Base-by-base conservation (phyloP, 176 grass and related monocot species). In the Areca catechu region DNA sequence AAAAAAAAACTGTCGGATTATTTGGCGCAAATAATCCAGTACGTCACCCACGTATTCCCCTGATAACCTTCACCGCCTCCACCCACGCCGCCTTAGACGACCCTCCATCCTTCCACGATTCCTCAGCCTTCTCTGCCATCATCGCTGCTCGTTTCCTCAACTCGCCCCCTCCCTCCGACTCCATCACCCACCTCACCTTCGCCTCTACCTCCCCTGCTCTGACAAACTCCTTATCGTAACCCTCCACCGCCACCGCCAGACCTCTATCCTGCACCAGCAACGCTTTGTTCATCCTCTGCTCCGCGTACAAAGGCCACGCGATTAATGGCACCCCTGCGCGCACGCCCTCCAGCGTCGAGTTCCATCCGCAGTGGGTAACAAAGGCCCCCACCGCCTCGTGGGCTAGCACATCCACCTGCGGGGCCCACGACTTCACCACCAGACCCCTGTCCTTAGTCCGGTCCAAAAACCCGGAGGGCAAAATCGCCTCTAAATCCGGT, bases 361-460 rank as follows among this genome's bases (percentile, higher is more conserved):
- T 71, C 68, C 68, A 71, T 19, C 68, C 68, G 48, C 54, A 71
- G 54, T 71, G 68, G 22, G 54, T 71, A 55, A 71, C 29, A 22
- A 71, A 71, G 2, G 23, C 68, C 0, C 54, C 50, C 5, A 51
- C 30, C 16, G 68, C 53, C 17, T 49, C 54, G 57, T 71, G 68
- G 20, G 24, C 19, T 18, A 71, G 57, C 22, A 71, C 54, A 7
- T 71, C 24, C 5, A 71, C 52, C 21, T 71, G 68, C 30, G 68
- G 68, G 4, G 54, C 68, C 68, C 68, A 57, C 16, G 51, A 43
- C 53, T n/a, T 48, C 29, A 71, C 68, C 54, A 71, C 53, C 6
- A 71, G 5, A 15, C 68, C 68, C 21, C 16, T 22, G 23, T 58
- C 54, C 57, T 37, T 48, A 22, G 68, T 71, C 48, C 68, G 30